Evolutionary conservation across 2,329 filamentous ascomycete species (phyloP), one percentile per base, ranked within the genome.

Genomic region (Nemania diffusa): DNA sequence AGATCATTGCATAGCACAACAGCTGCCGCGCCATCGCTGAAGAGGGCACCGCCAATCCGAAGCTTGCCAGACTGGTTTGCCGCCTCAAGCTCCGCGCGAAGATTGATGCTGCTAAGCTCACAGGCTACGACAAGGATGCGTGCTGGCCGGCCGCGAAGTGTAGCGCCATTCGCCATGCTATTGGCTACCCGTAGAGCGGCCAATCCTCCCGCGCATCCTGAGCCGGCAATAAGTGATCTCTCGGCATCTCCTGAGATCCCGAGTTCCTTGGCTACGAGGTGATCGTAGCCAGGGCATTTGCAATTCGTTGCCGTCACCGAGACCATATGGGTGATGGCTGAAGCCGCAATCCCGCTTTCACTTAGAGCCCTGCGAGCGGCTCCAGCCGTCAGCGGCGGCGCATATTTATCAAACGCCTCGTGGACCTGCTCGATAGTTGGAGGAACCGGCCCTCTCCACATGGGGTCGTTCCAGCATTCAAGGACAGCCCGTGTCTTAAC

Each of bases 181-280:
- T 69, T 69, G 37, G 73, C 73, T 6, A 70, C 69, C 7, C 73
- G 71, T 59, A 75, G 60, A 50, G 76, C 72, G 17, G 78, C 74
- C 4, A 81, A 70, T 1, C 79, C 80, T 17, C 79, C 79, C 1
- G 80, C 79, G 42, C 80, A 81, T 0, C 79, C 80, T 0, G 80
- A 77, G 13, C 79, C 79, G 20, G 78, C 73, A 1, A 81, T 68
- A 0, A 81, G 71, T 1, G 73, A 74, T 15, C 79, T 69, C 24
- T 81, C 76, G 4, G 78, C 78, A 9, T 71, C 69, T n/a, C 67
- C 46, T 11, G 46, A 62, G 8, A 81, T 67, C 0, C 74, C 70
- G 9, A 81, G 74, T 26, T 72, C 71, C 42, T 77, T 71, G n/a
- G 74, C 71, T 9, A 81, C 79, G 1, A 78, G 72, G 9, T 79